Evolutionary conservation across 2,329 filamentous ascomycete genomes (phyloP).

Genomic region (Diaporthe caulivora): DNA sequence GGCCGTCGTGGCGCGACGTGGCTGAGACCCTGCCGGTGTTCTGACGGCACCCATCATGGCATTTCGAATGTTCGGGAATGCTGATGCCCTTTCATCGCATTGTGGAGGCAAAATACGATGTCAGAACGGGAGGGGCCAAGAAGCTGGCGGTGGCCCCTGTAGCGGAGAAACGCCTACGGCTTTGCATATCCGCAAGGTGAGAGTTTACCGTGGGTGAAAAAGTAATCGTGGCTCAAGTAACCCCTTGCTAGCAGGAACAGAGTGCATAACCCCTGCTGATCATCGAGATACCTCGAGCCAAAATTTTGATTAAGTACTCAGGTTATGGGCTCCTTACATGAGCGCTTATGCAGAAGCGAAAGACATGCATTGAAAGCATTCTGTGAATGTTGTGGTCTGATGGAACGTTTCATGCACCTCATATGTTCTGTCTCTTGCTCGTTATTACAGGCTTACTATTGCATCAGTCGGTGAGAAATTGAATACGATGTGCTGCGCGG

Average conservation of each 20-base stretch:
- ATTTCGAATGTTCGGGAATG: neutral
- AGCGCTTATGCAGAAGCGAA: conserved; percentile 25
- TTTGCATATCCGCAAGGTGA: neutral
- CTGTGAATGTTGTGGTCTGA: neutral
- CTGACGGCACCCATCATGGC: neutral
- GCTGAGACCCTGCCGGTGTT: conserved; percentile 3
- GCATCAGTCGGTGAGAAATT: neutral
- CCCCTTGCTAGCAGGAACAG: neutral
- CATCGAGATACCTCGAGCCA: conserved; percentile 5
- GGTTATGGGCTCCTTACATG: conserved; percentile 18
- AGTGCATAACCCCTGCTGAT: conserved; percentile 17
- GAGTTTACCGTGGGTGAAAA: neutral
- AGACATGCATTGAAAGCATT: conserved; percentile 23
- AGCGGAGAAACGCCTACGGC: neutral
- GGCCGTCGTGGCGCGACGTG: neutral
- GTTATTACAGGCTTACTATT: neutral
- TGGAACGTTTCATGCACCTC: conserved; percentile 34
- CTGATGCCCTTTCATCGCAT: neutral
- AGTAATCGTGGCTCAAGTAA: neutral
- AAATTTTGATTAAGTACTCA: conserved; percentile 7
- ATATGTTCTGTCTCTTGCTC: neutral
- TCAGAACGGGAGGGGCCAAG: neutral
- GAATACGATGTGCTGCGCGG: conserved; percentile 14
- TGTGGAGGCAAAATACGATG: neutral
- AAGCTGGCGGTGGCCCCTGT: neutral